Percentiles rank a stretch among this genome's conserved stretches.
Evolutionary conservation across 345 rosid genomes (phyloP).

Genomic region (Populus davidiana): DNA sequence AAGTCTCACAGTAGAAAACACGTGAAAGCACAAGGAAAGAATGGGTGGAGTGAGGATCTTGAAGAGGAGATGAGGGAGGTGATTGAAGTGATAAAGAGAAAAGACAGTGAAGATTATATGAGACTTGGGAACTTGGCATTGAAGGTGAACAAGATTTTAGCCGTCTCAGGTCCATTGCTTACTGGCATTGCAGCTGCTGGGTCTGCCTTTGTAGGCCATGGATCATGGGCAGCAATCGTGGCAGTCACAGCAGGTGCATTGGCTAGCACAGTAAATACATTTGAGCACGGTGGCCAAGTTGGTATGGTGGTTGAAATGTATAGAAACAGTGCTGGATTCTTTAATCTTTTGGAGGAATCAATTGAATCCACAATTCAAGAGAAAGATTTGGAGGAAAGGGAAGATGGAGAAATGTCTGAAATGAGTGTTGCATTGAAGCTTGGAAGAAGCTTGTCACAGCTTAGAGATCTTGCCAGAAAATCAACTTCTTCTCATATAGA

Average conservation of each 20-base stretch:
- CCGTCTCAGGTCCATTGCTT: conserved; percentile 44
- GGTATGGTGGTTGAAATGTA: conserved; percentile 65
- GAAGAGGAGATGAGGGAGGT: conserved; percentile 40
- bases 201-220: conserved; percentile 21
- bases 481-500: conserved; percentile 13
- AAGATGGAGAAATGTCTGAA: conserved; percentile 39
- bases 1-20: not conserved
- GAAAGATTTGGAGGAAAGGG: conserved; percentile 21
- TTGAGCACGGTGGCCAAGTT: conserved; percentile 50
- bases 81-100: conserved; percentile 26
- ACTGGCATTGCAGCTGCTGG: conserved; percentile 37
- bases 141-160: conserved; percentile 41
- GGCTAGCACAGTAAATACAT: conserved; percentile 28
- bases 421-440: conserved; percentile 38
- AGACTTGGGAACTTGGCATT: conserved; percentile 38
- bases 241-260: conserved; percentile 39
- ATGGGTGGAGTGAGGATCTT: conserved; percentile 40
- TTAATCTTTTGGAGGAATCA: conserved; percentile 28
- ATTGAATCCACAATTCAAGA: conserved; percentile 23
- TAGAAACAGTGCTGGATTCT: conserved; percentile 45
- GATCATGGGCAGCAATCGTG: conserved; percentile 13
- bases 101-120: conserved; percentile 40
- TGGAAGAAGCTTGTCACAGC: conserved; percentile 53
- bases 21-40: not conserved
- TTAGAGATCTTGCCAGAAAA: conserved; percentile 36